Conservation (phyloP, 1,284 basidiomycete species). For the Malassezia yamatoensis region DNA sequence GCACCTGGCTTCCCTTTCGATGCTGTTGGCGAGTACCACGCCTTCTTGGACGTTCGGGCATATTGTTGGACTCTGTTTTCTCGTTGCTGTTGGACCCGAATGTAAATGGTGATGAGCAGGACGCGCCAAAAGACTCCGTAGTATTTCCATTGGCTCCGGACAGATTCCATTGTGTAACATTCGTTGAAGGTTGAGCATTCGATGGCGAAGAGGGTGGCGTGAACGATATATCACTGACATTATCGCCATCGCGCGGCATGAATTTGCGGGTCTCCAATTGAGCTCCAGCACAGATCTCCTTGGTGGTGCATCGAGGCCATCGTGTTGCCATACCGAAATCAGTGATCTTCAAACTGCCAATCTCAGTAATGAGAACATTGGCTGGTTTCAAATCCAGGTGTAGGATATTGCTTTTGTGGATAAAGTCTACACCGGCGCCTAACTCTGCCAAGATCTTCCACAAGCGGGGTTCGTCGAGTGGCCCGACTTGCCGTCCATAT, state of each 20-base stretch:
- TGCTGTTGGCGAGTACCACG: slow-evolving; percentile 4
- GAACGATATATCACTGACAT: slow-evolving; percentile 8
- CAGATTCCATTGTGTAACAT: not conserved
- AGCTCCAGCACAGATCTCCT: slow-evolving; percentile 35
- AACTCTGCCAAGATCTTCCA: slow-evolving; percentile 96
- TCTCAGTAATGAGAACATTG: slow-evolving; percentile 82
- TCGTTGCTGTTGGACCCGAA: not conserved
- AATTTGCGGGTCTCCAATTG: slow-evolving; percentile 20
- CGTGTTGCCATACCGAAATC: slow-evolving; percentile 68
- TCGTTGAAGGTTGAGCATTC: not conserved
- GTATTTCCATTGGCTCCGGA: too few species aligned
- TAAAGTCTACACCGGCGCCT: slow-evolving; percentile 65
- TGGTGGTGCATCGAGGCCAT: slow-evolving; percentile 37
- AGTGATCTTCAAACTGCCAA: slow-evolving; percentile 88
- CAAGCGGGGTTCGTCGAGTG: slow-evolving; percentile 81
- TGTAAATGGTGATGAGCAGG: not conserved
- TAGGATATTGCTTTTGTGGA: slow-evolving; percentile 77
- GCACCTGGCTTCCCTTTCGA: slow-evolving; percentile 9
- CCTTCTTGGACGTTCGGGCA: slow-evolving; percentile 8
- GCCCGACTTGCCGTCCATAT: slow-evolving; percentile 68
- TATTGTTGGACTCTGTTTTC: not conserved
- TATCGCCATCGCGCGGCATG: slow-evolving; percentile 2
- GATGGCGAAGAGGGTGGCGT: slow-evolving; percentile 1
- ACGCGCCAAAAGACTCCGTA: too few species aligned
- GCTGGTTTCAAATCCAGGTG: slow-evolving; percentile 97